Evolutionary conservation across 306 rosid genomes (phyloP), one percentile per base, ranked within the genome.

Genomic region (Astragalus glycyphyllos): DNA sequence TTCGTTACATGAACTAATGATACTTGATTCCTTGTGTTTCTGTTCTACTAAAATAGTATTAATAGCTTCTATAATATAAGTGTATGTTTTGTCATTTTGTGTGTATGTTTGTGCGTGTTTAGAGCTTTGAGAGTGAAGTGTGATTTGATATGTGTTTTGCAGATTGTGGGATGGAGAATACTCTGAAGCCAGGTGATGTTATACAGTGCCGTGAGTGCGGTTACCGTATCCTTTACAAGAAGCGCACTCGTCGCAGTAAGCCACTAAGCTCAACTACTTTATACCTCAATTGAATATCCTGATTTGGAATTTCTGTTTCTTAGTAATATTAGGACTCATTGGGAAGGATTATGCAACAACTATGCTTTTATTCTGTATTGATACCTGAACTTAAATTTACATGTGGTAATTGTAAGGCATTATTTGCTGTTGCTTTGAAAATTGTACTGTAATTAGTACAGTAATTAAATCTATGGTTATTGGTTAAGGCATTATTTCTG

Each of bases 181-280:
- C 94, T 4, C 76, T 94, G 74, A 94, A 94, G 79, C 88, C 91
- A 0, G 97, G 96, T 12, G 98, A 94, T 10, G 98, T 94, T 50
- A 94, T 94, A 37, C 97, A 91, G 84, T 94, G 98, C 74, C 95
- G 98, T 0, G 98, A 94, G 73, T 94, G 98, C 44, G 98, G 97
- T 54, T 94, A 94, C 71, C 86, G 98, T 31, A 94, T 94, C 63
- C 87, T 94, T 17, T 94, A 94, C 88, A 90, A 94, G 92, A 94
- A 94, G 85, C 98, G 98, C 73, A 94, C 98, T 56, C 95, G 98
- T 0, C 68, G 68, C 11, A 62, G 98, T 92, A 84, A 68, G 89
- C 54, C 64, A 38, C 55, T 92, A 82, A 68, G 88, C 54, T 67
- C 40, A 26, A 26, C 31, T 40, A 8, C 13, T 9, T 32, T 51